phyloP scores from a whole-genome alignment of 2,329 filamentous ascomycete genomes.

The Colletotrichum chrysophilum region DNA sequence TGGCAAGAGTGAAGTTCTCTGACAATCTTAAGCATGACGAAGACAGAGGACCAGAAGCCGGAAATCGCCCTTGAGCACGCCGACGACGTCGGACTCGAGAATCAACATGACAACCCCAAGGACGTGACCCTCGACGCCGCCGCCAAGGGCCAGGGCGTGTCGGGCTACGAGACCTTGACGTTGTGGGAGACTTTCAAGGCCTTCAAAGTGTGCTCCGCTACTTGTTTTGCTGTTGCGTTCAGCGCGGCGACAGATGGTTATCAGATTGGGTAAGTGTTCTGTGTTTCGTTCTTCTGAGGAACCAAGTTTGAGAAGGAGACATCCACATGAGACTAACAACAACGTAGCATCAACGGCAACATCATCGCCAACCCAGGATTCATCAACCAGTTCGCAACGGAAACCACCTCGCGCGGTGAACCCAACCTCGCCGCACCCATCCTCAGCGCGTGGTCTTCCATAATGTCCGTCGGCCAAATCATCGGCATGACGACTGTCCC shows the following conservation, averaged over 20 bases:
- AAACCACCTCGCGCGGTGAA: slow-evolving; percentile 28
- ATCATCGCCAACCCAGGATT: slow-evolving; percentile 44
- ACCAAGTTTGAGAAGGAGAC: not conserved
- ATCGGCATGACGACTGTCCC: slow-evolving; percentile 38
- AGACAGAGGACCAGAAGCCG: not conserved
- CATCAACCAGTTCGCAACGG: slow-evolving; percentile 35
- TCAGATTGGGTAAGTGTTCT: slow-evolving; percentile 28
- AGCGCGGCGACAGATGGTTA: slow-evolving; percentile 32
- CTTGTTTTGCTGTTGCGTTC: slow-evolving; percentile 31
- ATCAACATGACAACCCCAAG: not conserved
- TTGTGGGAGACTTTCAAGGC: slow-evolving; percentile 30
- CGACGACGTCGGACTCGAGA: not conserved
- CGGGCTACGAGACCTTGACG: slow-evolving; percentile 30
- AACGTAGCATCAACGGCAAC: slow-evolving; percentile 36
- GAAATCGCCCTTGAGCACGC: not conserved
- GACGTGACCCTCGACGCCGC: slow-evolving; percentile 24
- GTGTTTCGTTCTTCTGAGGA: not conserved
- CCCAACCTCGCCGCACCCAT: slow-evolving; percentile 37
- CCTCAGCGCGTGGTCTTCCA: slow-evolving; percentile 41
- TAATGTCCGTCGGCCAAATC: slow-evolving; percentile 43
- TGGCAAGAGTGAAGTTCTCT: not conserved
- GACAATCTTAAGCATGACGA: not conserved
- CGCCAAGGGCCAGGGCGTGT: slow-evolving; percentile 27
- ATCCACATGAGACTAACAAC: not conserved
- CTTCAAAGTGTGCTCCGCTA: slow-evolving; percentile 28